Base-by-base conservation (phyloP, 805 yeast genomes). In the Metschnikowia lachancei region DNA sequence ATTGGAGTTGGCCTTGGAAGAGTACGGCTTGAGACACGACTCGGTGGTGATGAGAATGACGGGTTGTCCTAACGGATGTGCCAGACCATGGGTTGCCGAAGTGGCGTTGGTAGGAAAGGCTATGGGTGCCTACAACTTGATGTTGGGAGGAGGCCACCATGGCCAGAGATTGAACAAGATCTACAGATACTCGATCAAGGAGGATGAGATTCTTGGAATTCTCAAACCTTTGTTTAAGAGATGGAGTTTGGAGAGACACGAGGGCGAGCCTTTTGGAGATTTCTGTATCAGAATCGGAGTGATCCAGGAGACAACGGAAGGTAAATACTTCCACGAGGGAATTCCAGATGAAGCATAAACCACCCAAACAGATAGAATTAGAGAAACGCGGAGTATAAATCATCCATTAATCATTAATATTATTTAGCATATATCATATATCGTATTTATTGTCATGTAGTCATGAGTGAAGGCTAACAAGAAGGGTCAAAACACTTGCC, bases 41-140 rank as follows among this genome's bases (percentile, higher is more conserved):
- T 83, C 96, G 7, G 78, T 92, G 55, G 96, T 90, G 19, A 86
- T 92, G 95, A 82, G 98, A 74, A 91, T 92, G 97, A 92, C 97
- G 26, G 98, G 98, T 47, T 92, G 98, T 77, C 97, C 97, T 45
- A 92, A 92, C 66, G 98, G 98, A 56, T 92, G 98, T 75, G 94
- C 98, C 19, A 83, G 98, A 67, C 98, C 98, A 24, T 92, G 97
- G 97, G 72, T 92, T 42, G 98, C 97, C 4, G 98, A 92, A 67
- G 82, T 92, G 48, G 98, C 97, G 0, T 76, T 90, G 49, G 95
- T 92, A 47, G 98, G 98, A 66, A 92, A 92, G 66, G 97, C 98
- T 0, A 82, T 78, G 53, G 96, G 95, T 43, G 90, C 95, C 14
- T 92, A 92, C 70, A 92, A 92, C 69, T 77, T 92, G 69, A 77